phyloP scores from a whole-genome alignment of 2,329 filamentous ascomycete species.

The Tetracladium maxilliforme region DNA sequence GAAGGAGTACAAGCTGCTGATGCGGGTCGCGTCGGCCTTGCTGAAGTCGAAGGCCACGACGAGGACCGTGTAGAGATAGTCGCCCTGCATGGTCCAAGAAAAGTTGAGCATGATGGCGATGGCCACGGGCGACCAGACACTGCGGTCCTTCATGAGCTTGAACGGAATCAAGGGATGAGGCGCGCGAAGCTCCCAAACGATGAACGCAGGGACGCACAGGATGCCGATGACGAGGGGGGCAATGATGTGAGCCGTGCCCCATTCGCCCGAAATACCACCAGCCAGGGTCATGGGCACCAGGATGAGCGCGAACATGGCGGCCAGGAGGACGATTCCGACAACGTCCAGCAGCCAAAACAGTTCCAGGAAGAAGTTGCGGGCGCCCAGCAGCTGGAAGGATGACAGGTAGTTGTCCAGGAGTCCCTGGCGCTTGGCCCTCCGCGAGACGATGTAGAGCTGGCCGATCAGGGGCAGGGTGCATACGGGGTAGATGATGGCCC shows the following conservation, averaged over 20 bases:
- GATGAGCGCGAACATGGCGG: slow-evolving; percentile 29
- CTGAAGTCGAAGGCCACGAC: slow-evolving; percentile 45
- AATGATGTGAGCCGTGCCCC: slow-evolving; percentile 33
- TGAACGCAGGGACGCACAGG: slow-evolving; percentile 28
- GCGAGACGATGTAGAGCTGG: slow-evolving; percentile 31
- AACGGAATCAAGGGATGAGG: slow-evolving; percentile 43
- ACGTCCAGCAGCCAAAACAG: slow-evolving; percentile 42
- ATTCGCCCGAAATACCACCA: slow-evolving; percentile 28
- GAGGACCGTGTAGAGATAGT: slow-evolving; percentile 50
- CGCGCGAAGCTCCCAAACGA: slow-evolving; percentile 36
- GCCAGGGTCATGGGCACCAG: slow-evolving; percentile 38
- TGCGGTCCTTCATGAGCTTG: slow-evolving; percentile 42
- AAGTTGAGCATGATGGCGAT: slow-evolving; percentile 42
- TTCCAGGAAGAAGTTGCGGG: slow-evolving; percentile 17
- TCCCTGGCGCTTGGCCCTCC: slow-evolving; percentile 35
- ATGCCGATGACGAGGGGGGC: slow-evolving; percentile 34
- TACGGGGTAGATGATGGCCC: slow-evolving; percentile 43
- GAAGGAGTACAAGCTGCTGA: slow-evolving; percentile 43
- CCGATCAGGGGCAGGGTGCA: slow-evolving; percentile 37
- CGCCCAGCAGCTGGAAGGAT: slow-evolving; percentile 24
- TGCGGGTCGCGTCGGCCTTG: slow-evolving; percentile 38
- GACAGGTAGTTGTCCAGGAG: slow-evolving; percentile 27
- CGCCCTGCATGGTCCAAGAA: slow-evolving; percentile 46
- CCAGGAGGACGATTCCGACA: slow-evolving; percentile 29
- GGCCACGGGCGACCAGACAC: slow-evolving; percentile 47